These are phyloP conservation scores for Apophysomyces trapeziformis DNA, from an alignment of 371 early-diverging fungal species.

Conservation along the genomic window DNA sequence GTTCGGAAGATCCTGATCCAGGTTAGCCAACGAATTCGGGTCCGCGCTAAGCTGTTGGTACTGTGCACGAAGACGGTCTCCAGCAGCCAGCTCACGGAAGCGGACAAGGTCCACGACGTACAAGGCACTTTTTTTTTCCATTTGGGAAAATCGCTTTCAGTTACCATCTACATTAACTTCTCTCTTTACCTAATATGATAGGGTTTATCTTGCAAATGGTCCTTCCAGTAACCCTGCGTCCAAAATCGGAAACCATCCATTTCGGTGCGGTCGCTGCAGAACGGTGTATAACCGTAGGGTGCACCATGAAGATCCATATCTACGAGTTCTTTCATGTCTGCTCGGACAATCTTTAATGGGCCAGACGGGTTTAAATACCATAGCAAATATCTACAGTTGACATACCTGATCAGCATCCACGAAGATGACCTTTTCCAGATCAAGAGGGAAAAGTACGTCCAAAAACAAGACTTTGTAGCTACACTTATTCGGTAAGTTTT, in stretches of 20 bases:
- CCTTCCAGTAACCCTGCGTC: conserved; percentile 95
- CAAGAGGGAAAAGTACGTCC: conserved; percentile 95
- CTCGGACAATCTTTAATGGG: conserved; percentile 76
- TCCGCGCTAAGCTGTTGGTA: conserved; percentile 92
- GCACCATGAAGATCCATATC: conserved; percentile 91
- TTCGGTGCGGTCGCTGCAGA: conserved; percentile 90
- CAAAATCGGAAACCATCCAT: conserved; percentile 97
- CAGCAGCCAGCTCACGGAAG: conserved; percentile 93
- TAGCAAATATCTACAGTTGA: not conserved
- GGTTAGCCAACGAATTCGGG: conserved; percentile 88
- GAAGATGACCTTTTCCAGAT: conserved; percentile 94
- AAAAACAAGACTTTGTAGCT: conserved; percentile 95
- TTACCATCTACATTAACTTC: not conserved
- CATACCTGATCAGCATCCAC: conserved; percentile 95
- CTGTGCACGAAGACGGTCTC: conserved; percentile 90
- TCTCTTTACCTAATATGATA: conserved; percentile 82
- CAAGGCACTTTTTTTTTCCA: conserved; percentile 64
- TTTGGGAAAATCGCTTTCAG: not conserved
- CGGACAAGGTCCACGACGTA: conserved; percentile 92
- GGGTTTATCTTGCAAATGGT: conserved; percentile 84
- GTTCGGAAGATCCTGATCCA: conserved; percentile 97
- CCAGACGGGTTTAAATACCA: too few relatives aligned
- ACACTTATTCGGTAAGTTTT: not conserved
- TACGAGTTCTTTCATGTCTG: conserved; percentile 89
- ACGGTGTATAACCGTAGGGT: conserved; percentile 95